Evolutionary conservation across 345 rosid genomes (phyloP), one percentile per base, ranked within the genome.

Genomic region (Sapria himalayana): DNA sequence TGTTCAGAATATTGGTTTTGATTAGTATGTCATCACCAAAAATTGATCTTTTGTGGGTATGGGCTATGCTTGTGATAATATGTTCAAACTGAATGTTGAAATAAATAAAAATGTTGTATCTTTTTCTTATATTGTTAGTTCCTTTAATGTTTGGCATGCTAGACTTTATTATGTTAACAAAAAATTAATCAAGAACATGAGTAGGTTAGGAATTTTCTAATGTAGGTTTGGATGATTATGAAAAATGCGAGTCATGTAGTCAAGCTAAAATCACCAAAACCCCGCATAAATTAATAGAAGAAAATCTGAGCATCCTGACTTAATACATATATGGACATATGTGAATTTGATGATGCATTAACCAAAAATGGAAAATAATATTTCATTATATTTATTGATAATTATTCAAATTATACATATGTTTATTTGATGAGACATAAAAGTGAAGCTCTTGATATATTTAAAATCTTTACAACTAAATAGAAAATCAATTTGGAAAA

Each of bases 371-470:
- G 21, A 8, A 47, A 47, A 9, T 5, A 21, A 9, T 49, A 49
- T 19, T 39, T 49, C 19, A 49, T 49, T n/a, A 27, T 37, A 0
- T 49, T 39, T 19, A 39, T 49, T 11, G 36, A 49, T 49, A 29
- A 49, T 39, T 25, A 25, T 38, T 37, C 14, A 1, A 25, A 38
- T n/a, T n/a, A n/a, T n/a, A n/a, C n/a, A n/a, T n/a, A n/a, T n/a
- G n/a, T n/a, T n/a, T n/a, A n/a, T n/a, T n/a, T n/a, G n/a, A n/a
- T n/a, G n/a, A n/a, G n/a, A n/a, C n/a, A n/a, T n/a, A n/a, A n/a
- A n/a, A n/a, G n/a, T n/a, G n/a, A n/a, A n/a, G n/a, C n/a, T n/a
- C n/a, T n/a, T n/a, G n/a, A n/a, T n/a, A n/a, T n/a, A n/a, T n/a
- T n/a, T n/a, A n/a, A n/a, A n/a, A n/a, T n/a, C n/a, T n/a, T n/a